Conservation (phyloP, 2,329 filamentous ascomycete genomes). For the Penicillium sp. region DNA sequence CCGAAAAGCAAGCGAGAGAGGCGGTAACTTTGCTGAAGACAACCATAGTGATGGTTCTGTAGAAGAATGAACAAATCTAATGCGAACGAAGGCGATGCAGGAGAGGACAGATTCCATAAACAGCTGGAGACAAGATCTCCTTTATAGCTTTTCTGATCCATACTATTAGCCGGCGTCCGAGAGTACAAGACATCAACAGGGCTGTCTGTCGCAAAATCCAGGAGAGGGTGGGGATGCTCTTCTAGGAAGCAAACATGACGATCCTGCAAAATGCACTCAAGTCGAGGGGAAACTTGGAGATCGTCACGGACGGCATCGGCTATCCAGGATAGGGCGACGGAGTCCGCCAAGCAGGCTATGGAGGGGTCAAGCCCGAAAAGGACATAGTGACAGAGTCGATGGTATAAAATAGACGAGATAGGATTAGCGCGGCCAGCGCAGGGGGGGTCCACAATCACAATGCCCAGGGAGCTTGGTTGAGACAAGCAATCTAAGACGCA, state of each 20-base stretch:
- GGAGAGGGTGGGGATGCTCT: conserved; percentile 19
- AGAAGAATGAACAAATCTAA: conserved; percentile 13
- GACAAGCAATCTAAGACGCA: conserved; percentile 18
- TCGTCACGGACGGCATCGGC: conserved; percentile 24
- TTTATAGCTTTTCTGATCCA: conserved; percentile 25
- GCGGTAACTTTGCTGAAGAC: conserved; percentile 33
- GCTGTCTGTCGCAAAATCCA: conserved; percentile 10
- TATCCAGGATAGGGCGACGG: conserved; percentile 16
- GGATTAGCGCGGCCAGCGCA: conserved; percentile 2
- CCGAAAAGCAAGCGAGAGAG: conserved; percentile 27
- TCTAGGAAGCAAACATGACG: conserved; percentile 22
- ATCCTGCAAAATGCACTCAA: conserved; percentile 14
- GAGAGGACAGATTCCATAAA: conserved; percentile 14
- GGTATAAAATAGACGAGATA: conserved; percentile 7
- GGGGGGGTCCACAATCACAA: conserved; percentile 1
- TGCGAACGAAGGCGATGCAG: conserved; percentile 8
- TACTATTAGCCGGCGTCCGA: background rate
- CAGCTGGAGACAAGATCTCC: conserved; percentile 7
- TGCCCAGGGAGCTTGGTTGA: conserved; percentile 16
- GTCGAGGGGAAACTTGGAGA: conserved; percentile 13
- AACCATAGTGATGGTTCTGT: conserved; percentile 29
- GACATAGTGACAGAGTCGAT: conserved; percentile 4
- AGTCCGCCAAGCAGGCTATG: conserved; percentile 13
- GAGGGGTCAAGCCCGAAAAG: conserved; percentile 3
- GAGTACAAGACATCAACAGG: background rate